phyloP scores from a whole-genome alignment of 2,329 filamentous ascomycete genomes.

The Phaeosphaeria sp. region DNA sequence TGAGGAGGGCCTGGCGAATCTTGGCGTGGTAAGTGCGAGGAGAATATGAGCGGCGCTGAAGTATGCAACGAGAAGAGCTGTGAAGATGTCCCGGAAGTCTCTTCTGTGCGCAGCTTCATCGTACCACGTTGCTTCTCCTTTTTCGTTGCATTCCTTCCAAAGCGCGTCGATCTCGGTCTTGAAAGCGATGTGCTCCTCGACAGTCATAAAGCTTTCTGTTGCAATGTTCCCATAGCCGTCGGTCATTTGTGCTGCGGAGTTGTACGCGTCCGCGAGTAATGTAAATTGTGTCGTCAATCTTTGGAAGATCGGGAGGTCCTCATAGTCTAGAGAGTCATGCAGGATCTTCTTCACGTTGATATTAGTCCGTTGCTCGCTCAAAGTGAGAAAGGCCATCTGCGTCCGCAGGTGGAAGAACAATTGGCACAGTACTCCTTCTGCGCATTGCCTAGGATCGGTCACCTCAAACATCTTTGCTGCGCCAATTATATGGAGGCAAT shows the following conservation, averaged over 20 bases:
- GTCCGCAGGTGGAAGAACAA: constrained; percentile 41
- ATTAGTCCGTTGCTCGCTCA: not conserved
- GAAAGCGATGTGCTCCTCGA: constrained; percentile 14
- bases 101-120: constrained; percentile 1
- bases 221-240: not conserved
- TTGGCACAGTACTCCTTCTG: constrained; percentile 35
- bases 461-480: constrained; percentile 36
- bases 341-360: constrained; percentile 24
- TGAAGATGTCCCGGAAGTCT: constrained; percentile 29
- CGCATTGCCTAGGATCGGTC: constrained; percentile 32
- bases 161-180: constrained; percentile 20
- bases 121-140: constrained; percentile 9
- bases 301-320: constrained; percentile 32
- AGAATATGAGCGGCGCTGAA: constrained; percentile 29
- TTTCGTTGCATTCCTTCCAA: constrained; percentile 26
- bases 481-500: constrained; percentile 38
- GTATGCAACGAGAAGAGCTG: constrained; percentile 32
- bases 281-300: constrained; percentile 30
- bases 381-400: constrained; percentile 31
- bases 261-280: constrained; percentile 22
- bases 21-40: constrained; percentile 18
- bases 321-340: constrained; percentile 27
- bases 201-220: constrained; percentile 2
- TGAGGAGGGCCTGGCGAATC: constrained; percentile 6
- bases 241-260: constrained; percentile 2